phyloP scores from a whole-genome alignment of 345 rosid genomes.

The Dipteronia sinensis region DNA sequence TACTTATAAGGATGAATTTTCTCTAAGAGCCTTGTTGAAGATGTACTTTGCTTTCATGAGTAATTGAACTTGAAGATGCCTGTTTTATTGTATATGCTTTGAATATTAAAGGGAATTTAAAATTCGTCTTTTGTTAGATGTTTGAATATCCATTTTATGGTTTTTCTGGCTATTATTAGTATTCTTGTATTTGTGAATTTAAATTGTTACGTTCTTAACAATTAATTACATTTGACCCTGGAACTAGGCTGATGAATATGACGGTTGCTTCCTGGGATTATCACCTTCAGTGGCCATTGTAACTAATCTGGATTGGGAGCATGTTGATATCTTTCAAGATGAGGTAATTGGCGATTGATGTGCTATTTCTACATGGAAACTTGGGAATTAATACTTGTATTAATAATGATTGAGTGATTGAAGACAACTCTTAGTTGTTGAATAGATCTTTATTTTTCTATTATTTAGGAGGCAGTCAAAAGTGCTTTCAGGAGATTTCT shows the following conservation, averaged over 20 bases:
- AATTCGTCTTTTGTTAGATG: background rate
- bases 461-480: constrained; percentile 28
- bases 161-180: constrained; percentile 1
- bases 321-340: constrained; percentile 36
- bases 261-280: constrained; percentile 40
- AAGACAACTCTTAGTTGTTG: background rate
- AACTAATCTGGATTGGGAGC: constrained; percentile 45
- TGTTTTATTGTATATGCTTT: background rate
- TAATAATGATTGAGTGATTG: background rate
- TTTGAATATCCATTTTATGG: constrained; percentile 9
- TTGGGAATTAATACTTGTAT: constrained; percentile 9
- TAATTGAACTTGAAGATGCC: background rate
- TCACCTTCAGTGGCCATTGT: constrained; percentile 37
- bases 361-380: background rate
- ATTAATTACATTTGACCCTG: constrained; percentile 9
- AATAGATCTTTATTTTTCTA: background rate
- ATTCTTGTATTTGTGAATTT: background rate
- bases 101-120: background rate
- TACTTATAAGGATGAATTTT: background rate
- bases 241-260: constrained; percentile 43
- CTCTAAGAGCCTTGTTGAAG: background rate
- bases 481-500: constrained; percentile 25
- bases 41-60: background rate
- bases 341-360: constrained; percentile 28
- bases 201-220: background rate